A percentile compares a stretch with the other conserved stretches of the same genome.
These are phyloP conservation scores for Babesia ovata DNA, from an alignment of 169 alveolate genomes.

Conservation along the genomic window DNA sequence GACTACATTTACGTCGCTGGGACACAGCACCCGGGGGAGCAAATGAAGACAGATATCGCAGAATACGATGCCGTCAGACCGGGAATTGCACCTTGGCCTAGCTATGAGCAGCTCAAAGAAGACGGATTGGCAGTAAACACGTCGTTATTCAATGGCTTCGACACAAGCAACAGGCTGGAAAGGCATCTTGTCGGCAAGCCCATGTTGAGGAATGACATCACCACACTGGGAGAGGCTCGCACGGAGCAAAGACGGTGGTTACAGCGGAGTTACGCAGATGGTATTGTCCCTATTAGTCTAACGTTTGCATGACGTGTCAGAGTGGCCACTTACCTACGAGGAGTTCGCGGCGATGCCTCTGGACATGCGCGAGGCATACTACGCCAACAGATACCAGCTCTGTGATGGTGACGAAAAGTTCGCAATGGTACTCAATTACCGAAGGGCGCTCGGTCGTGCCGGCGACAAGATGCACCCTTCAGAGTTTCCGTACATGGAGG, in stretches of 20 bases:
- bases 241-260: slow-evolving; percentile 73
- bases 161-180: slow-evolving; percentile 41
- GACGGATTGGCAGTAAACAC: slow-evolving; percentile 53
- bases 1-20: slow-evolving; percentile 41
- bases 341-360: slow-evolving; percentile 70
- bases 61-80: slow-evolving; percentile 71
- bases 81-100: slow-evolving; percentile 81
- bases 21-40: slow-evolving; percentile 21
- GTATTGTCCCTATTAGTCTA: slow-evolving; percentile 6
- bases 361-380: slow-evolving; percentile 66
- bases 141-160: slow-evolving; percentile 43
- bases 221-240: slow-evolving; percentile 75
- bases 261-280: slow-evolving; percentile 58
- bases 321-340: slow-evolving; percentile 72
- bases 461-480: slow-evolving; percentile 24
- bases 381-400: slow-evolving; percentile 46
- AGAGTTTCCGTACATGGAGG: slow-evolving; percentile 69
- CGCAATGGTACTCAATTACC: slow-evolving; percentile 36
- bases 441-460: slow-evolving; percentile 36
- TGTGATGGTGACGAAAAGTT: slow-evolving; percentile 53
- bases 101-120: slow-evolving; percentile 54
- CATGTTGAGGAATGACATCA: slow-evolving; percentile 28
- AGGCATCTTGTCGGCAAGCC: slow-evolving; percentile 41
- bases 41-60: slow-evolving; percentile 70
- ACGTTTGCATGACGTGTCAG: slow-evolving; percentile 2